Evolutionary conservation across 2,329 filamentous ascomycete species (phyloP).

Genomic region (Cytospora leucostoma): DNA sequence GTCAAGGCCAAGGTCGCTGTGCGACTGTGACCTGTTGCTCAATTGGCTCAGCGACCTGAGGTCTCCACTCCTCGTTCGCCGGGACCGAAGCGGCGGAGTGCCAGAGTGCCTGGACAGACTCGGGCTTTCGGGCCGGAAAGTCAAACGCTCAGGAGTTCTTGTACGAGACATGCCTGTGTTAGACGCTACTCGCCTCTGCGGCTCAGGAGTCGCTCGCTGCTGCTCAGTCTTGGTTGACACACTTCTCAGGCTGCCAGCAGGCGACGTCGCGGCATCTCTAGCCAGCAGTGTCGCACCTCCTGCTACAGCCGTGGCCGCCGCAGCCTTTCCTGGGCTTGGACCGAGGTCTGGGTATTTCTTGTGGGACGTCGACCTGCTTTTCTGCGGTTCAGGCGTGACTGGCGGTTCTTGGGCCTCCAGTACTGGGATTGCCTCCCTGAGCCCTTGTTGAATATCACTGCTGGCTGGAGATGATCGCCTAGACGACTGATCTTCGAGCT

Average conservation of each 20-base stretch:
- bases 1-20: slow-evolving; percentile 19
- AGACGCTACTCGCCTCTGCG: slow-evolving; percentile 47
- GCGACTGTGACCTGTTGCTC: slow-evolving; percentile 35
- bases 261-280: slow-evolving; percentile 27
- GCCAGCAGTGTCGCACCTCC: slow-evolving; percentile 41
- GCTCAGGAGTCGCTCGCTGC: slow-evolving; percentile 31
- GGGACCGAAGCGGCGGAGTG: slow-evolving; percentile 71
- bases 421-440: slow-evolving; percentile 38
- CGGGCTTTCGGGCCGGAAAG: slow-evolving; percentile 65
- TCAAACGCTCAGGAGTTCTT: slow-evolving; percentile 55
- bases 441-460: slow-evolving; percentile 17
- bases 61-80: slow-evolving; percentile 69
- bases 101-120: slow-evolving; percentile 51
- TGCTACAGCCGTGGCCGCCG: slow-evolving; percentile 13
- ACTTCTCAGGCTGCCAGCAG: slow-evolving; percentile 37
- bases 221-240: slow-evolving; percentile 41
- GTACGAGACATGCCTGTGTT: slow-evolving; percentile 56
- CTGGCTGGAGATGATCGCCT: slow-evolving; percentile 16
- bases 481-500: slow-evolving; percentile 1
- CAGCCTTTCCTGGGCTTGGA: slow-evolving; percentile 34
- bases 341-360: slow-evolving; percentile 33
- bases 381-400: slow-evolving; percentile 49
- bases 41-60: slow-evolving; percentile 67
- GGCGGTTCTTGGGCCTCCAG: slow-evolving; percentile 41
- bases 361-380: slow-evolving; percentile 35